phyloP scores from a whole-genome alignment of 495 filamentous ascomycete genomes.

The Penicillium manginii region DNA sequence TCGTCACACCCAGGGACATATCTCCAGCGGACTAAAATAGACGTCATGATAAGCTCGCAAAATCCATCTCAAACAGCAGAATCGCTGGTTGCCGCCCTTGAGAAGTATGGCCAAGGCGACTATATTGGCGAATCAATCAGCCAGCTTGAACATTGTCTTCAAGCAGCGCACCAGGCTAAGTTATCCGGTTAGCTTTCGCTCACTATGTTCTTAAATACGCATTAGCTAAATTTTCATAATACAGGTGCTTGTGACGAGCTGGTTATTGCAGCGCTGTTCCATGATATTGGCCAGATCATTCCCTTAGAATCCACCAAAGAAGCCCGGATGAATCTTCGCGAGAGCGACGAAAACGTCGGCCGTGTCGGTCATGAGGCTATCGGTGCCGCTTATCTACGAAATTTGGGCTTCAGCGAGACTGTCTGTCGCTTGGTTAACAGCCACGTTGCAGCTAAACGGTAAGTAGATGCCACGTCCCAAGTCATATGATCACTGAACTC shows the following conservation, averaged over 20 bases:
- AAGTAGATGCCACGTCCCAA: too few relatives aligned
- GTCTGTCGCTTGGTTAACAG: conserved; percentile 44
- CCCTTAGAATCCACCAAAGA: conserved; percentile 33
- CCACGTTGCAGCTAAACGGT: conserved; percentile 52
- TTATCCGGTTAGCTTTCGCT: conserved; percentile 27
- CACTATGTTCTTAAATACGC: neutral
- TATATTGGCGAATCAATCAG: conserved; percentile 50
- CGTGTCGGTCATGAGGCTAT: conserved; percentile 48
- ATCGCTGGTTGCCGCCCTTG: conserved; percentile 29
- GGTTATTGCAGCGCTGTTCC: conserved; percentile 46
- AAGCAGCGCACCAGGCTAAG: conserved; percentile 42
- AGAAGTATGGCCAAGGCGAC: conserved; percentile 37
- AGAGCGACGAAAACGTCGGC: conserved; percentile 38
- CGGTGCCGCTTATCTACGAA: conserved; percentile 42
- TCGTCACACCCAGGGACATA: too few relatives aligned
- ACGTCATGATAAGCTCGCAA: too few relatives aligned
- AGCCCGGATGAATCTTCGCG: conserved; percentile 32
- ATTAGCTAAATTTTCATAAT: too few relatives aligned
- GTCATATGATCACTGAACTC: too few relatives aligned
- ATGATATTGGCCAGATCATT: conserved; percentile 52
- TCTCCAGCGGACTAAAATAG: too few relatives aligned
- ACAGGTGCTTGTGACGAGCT: conserved; percentile 38
- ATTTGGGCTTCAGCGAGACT: conserved; percentile 42
- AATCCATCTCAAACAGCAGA: conserved; percentile 19
- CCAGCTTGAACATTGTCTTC: conserved; percentile 51